Conservation (phyloP, 305 asterid species). For the Euphrasia arctica region DNA sequence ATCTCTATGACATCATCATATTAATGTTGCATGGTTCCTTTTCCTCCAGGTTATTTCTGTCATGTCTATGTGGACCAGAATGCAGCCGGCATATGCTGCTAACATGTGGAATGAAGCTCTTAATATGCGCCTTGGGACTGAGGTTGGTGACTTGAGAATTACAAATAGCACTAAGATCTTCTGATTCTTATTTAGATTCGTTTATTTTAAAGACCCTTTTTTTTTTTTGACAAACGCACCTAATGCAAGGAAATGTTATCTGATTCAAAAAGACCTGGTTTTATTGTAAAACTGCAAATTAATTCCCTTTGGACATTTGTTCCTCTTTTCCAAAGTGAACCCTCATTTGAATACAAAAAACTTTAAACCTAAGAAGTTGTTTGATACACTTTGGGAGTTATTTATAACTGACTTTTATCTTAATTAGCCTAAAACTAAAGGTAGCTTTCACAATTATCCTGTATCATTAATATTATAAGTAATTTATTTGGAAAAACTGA, state of each 20-base stretch:
- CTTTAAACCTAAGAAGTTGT: neutral
- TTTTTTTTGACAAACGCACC: too few relatives aligned
- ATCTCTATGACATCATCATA: neutral
- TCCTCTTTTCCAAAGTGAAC: neutral
- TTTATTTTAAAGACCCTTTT: neutral
- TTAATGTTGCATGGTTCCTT: neutral
- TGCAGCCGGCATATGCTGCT: slow-evolving; percentile 99
- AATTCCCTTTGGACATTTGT: neutral
- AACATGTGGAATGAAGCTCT: slow-evolving; percentile 99
- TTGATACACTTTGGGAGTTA: neutral
- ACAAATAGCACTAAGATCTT: neutral
- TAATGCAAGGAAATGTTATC: too few relatives aligned
- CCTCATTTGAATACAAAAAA: neutral
- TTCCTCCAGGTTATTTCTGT: slow-evolving; percentile 84
- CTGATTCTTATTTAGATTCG: neutral
- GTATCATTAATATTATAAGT: too few relatives aligned
- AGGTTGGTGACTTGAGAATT: slow-evolving; percentile 39
- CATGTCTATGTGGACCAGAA: slow-evolving; percentile 99
- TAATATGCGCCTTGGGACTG: slow-evolving; percentile 95
- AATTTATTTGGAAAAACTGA: too few relatives aligned
- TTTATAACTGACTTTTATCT: too few relatives aligned
- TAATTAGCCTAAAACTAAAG: neutral
- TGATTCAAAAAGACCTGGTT: neutral
- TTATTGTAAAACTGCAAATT: neutral
- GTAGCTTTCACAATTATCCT: neutral